Conservation (phyloP, 495 filamentous ascomycete genomes). For the Hyaloscypha variabilis region DNA sequence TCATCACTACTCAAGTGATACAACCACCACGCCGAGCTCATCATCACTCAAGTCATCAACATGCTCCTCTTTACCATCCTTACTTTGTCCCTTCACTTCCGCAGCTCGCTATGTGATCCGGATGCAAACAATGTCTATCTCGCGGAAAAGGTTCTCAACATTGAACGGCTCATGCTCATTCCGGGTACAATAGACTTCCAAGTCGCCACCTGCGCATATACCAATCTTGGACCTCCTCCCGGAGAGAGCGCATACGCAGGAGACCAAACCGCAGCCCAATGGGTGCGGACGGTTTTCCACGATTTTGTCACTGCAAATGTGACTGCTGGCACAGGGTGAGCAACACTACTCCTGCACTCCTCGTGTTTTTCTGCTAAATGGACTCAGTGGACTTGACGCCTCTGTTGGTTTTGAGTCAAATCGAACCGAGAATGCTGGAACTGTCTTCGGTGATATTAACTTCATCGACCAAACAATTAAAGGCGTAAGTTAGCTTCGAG, state of each 20-base stretch:
- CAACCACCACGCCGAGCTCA: too few relatives aligned
- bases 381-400: conserved; percentile 35
- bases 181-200: conserved; percentile 15
- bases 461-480: too few relatives aligned
- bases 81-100: conserved; percentile 15
- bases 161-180: conserved; percentile 21
- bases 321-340: conserved; percentile 30
- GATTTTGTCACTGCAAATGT: conserved; percentile 37
- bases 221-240: conserved; percentile 15
- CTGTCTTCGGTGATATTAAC: conserved; percentile 44
- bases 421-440: conserved; percentile 38
- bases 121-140: conserved; percentile 26
- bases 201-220: conserved; percentile 20
- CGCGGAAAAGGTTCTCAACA: conserved; percentile 17
- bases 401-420: conserved; percentile 38
- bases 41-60: too few relatives aligned
- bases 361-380: background rate
- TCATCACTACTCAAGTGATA: too few relatives aligned
- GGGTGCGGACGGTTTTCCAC: conserved; percentile 47
- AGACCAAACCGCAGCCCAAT: conserved; percentile 42
- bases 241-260: conserved; percentile 16
- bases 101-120: conserved; percentile 7
- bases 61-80: conserved; percentile 20
- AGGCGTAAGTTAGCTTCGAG: too few relatives aligned
- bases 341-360: background rate